A percentile compares a stretch with the other conserved stretches of the same genome.
phyloP scores from a whole-genome alignment of 202 grass and related monocot genomes.

The Tripidium arundinaceum region DNA sequence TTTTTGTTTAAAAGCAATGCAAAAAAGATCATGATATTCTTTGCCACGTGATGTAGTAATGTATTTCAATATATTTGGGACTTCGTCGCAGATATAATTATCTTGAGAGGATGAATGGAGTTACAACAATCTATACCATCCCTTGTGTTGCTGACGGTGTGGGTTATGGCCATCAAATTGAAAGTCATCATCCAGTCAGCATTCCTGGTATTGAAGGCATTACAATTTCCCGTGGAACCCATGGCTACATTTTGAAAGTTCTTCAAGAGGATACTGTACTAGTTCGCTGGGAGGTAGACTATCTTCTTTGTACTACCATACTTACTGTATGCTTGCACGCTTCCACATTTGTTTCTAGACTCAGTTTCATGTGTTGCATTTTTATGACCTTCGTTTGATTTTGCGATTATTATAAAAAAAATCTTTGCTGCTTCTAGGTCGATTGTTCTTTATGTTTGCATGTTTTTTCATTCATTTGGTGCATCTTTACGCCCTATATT shows the following conservation, averaged over 20 bases:
- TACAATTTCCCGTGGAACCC: conserved; percentile 59
- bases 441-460: too few species aligned
- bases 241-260: conserved; percentile 69
- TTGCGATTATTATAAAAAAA: too few species aligned
- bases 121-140: conserved; percentile 62
- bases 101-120: conserved; percentile 78
- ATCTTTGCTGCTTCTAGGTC: too few species aligned
- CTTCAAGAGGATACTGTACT: conserved; percentile 54
- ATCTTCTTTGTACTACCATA: background rate
- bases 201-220: conserved; percentile 66
- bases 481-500: too few species aligned
- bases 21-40: conserved; percentile 6
- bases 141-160: conserved; percentile 34
- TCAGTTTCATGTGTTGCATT: conserved; percentile 13
- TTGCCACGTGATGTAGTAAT: background rate
- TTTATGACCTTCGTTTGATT: background rate
- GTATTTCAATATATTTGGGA: conserved; percentile 1
- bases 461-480: too few species aligned
- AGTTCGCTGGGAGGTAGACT: conserved; percentile 82
- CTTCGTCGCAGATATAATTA: conserved; percentile 70
- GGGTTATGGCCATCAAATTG: conserved; percentile 46
- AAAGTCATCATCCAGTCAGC: conserved; percentile 50
- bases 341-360: conserved; percentile 14
- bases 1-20: background rate
- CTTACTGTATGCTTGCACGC: background rate